phyloP scores from a whole-genome alignment of 2,329 filamentous ascomycete genomes.

The Grosmannia penicillata region DNA sequence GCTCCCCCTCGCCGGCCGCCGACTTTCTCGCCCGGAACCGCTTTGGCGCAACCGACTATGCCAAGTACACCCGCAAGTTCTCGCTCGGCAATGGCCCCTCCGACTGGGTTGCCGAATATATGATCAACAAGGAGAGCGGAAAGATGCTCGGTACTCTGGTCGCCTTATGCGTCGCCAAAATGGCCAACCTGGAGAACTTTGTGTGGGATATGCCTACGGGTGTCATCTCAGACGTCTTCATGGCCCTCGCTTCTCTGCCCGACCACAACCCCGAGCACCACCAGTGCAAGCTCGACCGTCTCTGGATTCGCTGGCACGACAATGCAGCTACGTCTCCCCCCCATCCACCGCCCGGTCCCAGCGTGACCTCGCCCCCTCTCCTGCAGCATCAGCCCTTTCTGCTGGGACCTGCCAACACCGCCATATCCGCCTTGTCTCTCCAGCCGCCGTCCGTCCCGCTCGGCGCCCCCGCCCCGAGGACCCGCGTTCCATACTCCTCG shows the following conservation, averaged over 20 bases:
- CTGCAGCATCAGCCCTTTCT: background rate
- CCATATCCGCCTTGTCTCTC: slow-evolving; percentile 13
- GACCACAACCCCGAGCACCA: slow-evolving; percentile 42
- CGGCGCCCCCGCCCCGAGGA: slow-evolving; percentile 16
- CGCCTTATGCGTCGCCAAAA: slow-evolving; percentile 63
- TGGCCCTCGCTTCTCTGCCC: slow-evolving; percentile 57
- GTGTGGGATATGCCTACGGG: slow-evolving; percentile 86
- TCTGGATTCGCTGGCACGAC: slow-evolving; percentile 77
- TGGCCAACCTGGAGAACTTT: slow-evolving; percentile 70
- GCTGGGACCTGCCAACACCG: background rate
- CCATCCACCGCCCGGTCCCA: background rate
- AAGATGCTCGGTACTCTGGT: slow-evolving; percentile 82
- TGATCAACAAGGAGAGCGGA: slow-evolving; percentile 67
- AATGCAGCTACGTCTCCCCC: slow-evolving; percentile 24
- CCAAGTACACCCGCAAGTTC: slow-evolving; percentile 67
- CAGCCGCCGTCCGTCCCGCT: slow-evolving; percentile 17
- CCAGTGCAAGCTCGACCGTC: slow-evolving; percentile 50
- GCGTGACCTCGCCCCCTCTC: background rate
- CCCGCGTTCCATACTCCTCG: slow-evolving; percentile 32
- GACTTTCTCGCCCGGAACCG: slow-evolving; percentile 8
- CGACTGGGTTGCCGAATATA: slow-evolving; percentile 69
- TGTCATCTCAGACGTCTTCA: slow-evolving; percentile 66
- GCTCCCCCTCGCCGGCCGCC: background rate
- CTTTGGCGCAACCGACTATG: slow-evolving; percentile 48
- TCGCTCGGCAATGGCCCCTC: slow-evolving; percentile 68